phyloP scores from a whole-genome alignment of 805 yeast genomes.

The Pichia kluyveri region DNA sequence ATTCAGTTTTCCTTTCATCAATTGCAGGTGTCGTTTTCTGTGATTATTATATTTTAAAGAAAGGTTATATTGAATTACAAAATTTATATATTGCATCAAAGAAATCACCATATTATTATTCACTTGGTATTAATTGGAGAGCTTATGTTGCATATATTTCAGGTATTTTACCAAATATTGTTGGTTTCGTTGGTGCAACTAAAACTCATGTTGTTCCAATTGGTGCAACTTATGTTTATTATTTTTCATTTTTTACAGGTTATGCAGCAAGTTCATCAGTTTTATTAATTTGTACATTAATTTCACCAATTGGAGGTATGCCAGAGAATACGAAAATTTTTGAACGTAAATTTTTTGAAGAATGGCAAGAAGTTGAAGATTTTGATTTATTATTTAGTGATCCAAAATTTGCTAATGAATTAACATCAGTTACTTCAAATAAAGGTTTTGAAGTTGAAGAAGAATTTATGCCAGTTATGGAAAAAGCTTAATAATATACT shows the following conservation, averaged over 20 bases:
- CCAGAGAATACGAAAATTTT: conserved; percentile 30
- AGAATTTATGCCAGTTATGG: not conserved
- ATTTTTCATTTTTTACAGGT: conserved; percentile 71
- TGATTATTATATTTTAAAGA: conserved; percentile 64
- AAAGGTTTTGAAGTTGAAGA: not conserved
- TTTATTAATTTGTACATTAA: conserved; percentile 42
- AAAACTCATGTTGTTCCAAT: conserved; percentile 60
- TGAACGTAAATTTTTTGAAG: conserved; percentile 54
- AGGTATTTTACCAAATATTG: conserved; percentile 77
- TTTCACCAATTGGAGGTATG: conserved; percentile 42
- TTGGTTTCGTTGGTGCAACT: conserved; percentile 81
- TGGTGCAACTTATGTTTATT: conserved; percentile 69
- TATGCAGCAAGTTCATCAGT: conserved; percentile 48
- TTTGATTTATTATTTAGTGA: conserved; percentile 33
- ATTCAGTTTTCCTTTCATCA: conserved; percentile 73
- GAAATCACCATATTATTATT: conserved; percentile 47
- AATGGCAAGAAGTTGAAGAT: conserved; percentile 54
- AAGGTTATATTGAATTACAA: conserved; percentile 55
- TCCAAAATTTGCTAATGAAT: not conserved
- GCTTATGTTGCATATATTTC: conserved; percentile 72
- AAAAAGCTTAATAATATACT: not conserved
- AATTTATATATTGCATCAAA: conserved; percentile 51
- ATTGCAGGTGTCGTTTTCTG: conserved; percentile 70
- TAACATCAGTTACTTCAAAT: not conserved
- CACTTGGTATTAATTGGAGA: conserved; percentile 72